Evolutionary conservation across 2,329 filamentous ascomycete species (phyloP).

Genomic region (Alternaria sp.): DNA sequence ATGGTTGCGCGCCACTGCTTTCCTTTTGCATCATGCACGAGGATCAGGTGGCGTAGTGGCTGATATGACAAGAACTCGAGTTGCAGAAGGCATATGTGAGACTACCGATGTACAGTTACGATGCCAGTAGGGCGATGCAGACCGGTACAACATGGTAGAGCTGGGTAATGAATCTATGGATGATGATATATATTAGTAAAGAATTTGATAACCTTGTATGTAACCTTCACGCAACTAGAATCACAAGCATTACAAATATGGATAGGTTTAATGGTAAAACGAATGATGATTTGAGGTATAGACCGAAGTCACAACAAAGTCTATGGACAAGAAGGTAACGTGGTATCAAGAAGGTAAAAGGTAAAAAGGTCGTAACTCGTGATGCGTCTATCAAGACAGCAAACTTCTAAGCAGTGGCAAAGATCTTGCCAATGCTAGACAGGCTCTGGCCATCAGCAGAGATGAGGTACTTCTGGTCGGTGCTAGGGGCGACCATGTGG

Average conservation of each 20-base stretch:
- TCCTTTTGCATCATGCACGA: slow-evolving; percentile 19
- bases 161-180: neutral
- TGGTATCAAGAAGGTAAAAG: slow-evolving; percentile 47
- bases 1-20: slow-evolving; percentile 17
- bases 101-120: slow-evolving; percentile 5
- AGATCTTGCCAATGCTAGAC: slow-evolving; percentile 26
- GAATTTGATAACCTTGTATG: neutral
- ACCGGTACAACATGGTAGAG: slow-evolving; percentile 6
- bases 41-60: slow-evolving; percentile 3
- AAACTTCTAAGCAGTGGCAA: slow-evolving; percentile 10
- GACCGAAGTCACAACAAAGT: neutral
- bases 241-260: neutral
- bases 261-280: neutral
- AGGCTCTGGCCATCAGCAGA: slow-evolving; percentile 26
- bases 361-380: slow-evolving; percentile 22
- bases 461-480: slow-evolving; percentile 24
- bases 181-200: neutral
- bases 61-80: slow-evolving; percentile 1
- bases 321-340: slow-evolving; percentile 33
- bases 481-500: slow-evolving; percentile 33
- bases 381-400: slow-evolving; percentile 1
- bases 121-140: slow-evolving; percentile 3
- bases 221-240: neutral
- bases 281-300: neutral
- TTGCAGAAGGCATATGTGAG: slow-evolving; percentile 6